These are phyloP conservation scores for Talaromyces islandicus DNA, from an alignment of 2,329 filamentous ascomycete genomes.

Conservation along the genomic window DNA sequence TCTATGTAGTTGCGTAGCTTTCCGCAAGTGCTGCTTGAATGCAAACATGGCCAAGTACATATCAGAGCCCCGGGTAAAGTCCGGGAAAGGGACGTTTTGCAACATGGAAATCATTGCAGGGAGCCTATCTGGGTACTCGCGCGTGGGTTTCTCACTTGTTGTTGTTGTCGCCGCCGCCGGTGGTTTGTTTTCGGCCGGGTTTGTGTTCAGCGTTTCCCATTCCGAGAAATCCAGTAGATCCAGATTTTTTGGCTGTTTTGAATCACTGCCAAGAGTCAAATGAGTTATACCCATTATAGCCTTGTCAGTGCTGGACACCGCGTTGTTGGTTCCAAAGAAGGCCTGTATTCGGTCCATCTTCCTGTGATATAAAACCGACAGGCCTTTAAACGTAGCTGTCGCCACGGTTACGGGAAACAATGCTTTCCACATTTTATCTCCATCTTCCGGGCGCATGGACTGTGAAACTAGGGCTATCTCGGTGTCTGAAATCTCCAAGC, in stretches of 20 bases:
- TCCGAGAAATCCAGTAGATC: slow-evolving; percentile 12
- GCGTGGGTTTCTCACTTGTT: background rate
- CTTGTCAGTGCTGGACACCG: slow-evolving; percentile 10
- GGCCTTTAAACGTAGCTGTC: slow-evolving; percentile 29
- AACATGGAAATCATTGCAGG: slow-evolving; percentile 25
- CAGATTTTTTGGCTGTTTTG: slow-evolving; percentile 9
- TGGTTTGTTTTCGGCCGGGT: background rate
- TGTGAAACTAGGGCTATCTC: slow-evolving; percentile 23
- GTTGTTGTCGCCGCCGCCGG: background rate
- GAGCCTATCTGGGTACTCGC: background rate
- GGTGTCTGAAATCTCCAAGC: slow-evolving; percentile 21
- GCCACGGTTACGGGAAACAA: slow-evolving; percentile 27
- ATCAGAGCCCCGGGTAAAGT: slow-evolving; percentile 28
- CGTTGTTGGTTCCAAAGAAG: slow-evolving; percentile 4
- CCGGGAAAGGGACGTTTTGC: slow-evolving; percentile 28
- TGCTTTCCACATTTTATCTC: slow-evolving; percentile 22
- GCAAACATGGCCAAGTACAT: slow-evolving; percentile 25
- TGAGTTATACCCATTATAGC: slow-evolving; percentile 5
- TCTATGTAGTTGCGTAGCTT: slow-evolving; percentile 15
- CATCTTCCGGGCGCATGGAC: slow-evolving; percentile 23
- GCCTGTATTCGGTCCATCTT: slow-evolving; percentile 21
- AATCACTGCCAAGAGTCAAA: slow-evolving; percentile 1
- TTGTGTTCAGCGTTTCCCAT: slow-evolving; percentile 5
- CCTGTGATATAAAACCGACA: slow-evolving; percentile 21
- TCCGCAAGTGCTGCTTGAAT: slow-evolving; percentile 21